Evolutionary conservation across 2,329 filamentous ascomycete species (phyloP), one percentile per base, ranked within the genome.

Genomic region (Dryadomyces quercivorus): DNA sequence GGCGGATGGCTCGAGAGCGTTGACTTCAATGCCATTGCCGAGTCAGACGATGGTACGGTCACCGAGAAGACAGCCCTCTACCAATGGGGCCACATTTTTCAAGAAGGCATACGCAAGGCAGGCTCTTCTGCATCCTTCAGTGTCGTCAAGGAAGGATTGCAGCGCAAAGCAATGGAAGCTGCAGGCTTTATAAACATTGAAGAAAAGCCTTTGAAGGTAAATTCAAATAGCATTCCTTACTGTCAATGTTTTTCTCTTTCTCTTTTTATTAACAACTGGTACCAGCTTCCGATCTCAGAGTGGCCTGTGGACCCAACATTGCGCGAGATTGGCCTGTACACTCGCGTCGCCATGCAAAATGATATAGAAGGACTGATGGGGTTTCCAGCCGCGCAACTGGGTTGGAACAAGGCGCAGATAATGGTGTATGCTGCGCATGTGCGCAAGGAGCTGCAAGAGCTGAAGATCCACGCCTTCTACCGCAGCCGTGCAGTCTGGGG

Each of bases 141-240:
- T 3, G 20, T 45, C 7, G 51, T 81, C 22, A 76, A 74, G 0
- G 72, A 78, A 45, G 71, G 75, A 42, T 63, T 81, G 42, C 75
- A 77, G 56, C 67, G 63, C 3, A 78, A 72, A 69, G 63, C 61
- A 4, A 77, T 82, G 65, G 69, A 73, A 61, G 72, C 75, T 40
- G 72, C 76, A 1, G 80, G 80, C 0, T 83, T 81, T 56, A 70
- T 75, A 2, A 76, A 82, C 53, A 72, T 44, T 44, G 16, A 44
- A 16, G 42, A 44, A 16, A n/a, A 16, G 42, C 15, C 36, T 13
- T 40, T 40, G 10, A 40, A 40, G 36, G 36, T 40, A 16, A 16
- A 8, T 40, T 12, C 10, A 8, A 16, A 16, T n/a, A n/a, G n/a
- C n/a, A n/a, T n/a, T n/a, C n/a, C n/a, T n/a, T n/a, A n/a, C 26